phyloP scores from a whole-genome alignment of 139 green algal species.

The Chlorella vulgaris region DNA sequence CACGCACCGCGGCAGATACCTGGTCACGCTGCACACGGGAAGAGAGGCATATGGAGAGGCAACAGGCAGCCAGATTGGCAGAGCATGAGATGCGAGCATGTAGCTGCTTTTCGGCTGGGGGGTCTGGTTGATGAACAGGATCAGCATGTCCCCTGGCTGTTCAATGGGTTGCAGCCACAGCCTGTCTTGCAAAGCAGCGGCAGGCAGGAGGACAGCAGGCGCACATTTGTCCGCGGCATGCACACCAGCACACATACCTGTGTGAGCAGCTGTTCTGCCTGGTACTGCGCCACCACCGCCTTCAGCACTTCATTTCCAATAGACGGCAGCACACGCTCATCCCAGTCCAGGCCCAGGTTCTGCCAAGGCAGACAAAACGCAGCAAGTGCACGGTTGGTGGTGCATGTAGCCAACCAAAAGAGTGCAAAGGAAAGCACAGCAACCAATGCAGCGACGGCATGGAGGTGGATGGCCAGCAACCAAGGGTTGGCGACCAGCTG shows the following conservation, averaged over 20 bases:
- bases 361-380: slow-evolving; percentile 69
- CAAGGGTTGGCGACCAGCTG: background rate
- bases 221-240: too few relatives aligned
- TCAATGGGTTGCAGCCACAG: too few relatives aligned
- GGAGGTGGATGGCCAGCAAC: too few relatives aligned
- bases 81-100: background rate
- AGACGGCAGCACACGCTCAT: slow-evolving; percentile 98
- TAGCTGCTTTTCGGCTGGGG: background rate
- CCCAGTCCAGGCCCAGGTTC: slow-evolving; percentile 94
- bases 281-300: slow-evolving; percentile 97
- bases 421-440: background rate
- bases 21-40: slow-evolving; percentile 80
- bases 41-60: background rate
- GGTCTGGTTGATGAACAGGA: too few relatives aligned
- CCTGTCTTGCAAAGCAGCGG: background rate
- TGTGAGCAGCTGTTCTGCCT: slow-evolving; percentile 99
- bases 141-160: too few relatives aligned
- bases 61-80: background rate
- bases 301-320: slow-evolving; percentile 99
- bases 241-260: background rate
- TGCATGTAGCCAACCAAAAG: background rate
- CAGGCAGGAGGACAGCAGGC: background rate
- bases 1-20: slow-evolving; percentile 79
- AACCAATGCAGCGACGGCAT: background rate
- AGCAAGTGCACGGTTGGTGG: background rate